Base-by-base conservation (phyloP, 225 moss, liverwort and hornwort species). In the Polytrichum commune region DNA sequence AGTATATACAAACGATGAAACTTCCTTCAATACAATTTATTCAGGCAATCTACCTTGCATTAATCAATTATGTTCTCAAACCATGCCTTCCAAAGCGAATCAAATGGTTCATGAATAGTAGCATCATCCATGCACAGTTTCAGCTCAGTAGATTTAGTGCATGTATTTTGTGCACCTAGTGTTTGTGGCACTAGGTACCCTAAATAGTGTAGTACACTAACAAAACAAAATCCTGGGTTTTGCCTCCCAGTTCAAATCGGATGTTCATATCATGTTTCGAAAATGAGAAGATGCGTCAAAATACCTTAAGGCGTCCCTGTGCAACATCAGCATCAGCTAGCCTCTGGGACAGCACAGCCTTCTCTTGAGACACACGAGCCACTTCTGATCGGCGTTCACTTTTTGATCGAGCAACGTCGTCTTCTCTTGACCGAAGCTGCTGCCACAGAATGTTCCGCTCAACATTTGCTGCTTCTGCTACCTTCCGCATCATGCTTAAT, bases 371-470 rank as follows among this genome's bases (percentile, higher is more conserved):
- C 19, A 99, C 83, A 56, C 98, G 88, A 55, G 82, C 88, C 69
- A 86, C 82, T 78, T 99, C 95, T 68, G 78, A 84, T 85, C 95
- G 95, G 72, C 90, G 92, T 72, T 99, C 98, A 77, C 77, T 88
- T 62, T 89, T 86, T n/a, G 84, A 83, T 69, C 95, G 91, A 63
- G 60, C 75, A 54, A 85, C 82, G 67, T 99, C 98, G 54, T 99
- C 98, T 76, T 95, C 98, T 65, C 88, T 83, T 32, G 84, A 86
- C 38, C 90, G 98, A 71, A 93, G 64, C 77, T 95, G 95, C 65
- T 95, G 98, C 98, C 98, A 99, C 74, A 99, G 76, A 64, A 86
- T 76, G 74, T 88, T 95, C 54, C 98, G 95, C 82, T 99, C 95
- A 24, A 79, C 76, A 75, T 90, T 93, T 29, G 89, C 93, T 60